Evolutionary conservation across 176 grass and related monocot genomes (phyloP), one percentile per base, ranked within the genome.

Genomic region (Guadua angustifolia): DNA sequence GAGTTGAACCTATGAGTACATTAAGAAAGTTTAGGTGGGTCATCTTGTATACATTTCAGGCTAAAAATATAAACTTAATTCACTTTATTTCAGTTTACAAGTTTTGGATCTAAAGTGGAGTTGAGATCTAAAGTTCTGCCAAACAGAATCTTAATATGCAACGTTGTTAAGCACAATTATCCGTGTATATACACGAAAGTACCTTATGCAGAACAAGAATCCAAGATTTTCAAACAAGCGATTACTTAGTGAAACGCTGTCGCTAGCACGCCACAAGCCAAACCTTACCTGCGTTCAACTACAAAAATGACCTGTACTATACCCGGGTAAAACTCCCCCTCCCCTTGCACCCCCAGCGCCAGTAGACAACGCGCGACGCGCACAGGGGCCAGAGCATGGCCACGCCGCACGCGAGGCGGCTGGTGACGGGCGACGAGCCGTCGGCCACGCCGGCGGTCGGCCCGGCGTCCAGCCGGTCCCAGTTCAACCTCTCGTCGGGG

Each of bases 401-500:
- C 74, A 36, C 68, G 35, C 29, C 58, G 56, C 74, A 64, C 64
- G 36, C 78, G 76, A 80, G 86, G 73, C 76, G 88, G 39, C 84
- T 88, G 12, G 65, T 19, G 19, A 0, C 73, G 16, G 83, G 56
- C 68, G 78, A 71, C 57, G 69, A 26, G 6, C 72, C 82, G 3
- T 58, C 35, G 52, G 53, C 50, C 10, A 69, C 59, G 47, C 77
- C 66, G 12, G 69, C 60, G 44, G 78, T 26, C 61, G 66, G 73
- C 8, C 60, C 63, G 15, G 1, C 65, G 49, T 58, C 75, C 26
- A 82, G 74, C 2, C 33, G 24, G 29, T 6, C 82, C 13, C 86
- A 85, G 68, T 87, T 90, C 88, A 82, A 74, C 88, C 79, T 90
- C 9, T 88, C 83, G 18, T 88, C 90, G 14, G 38, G 70, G 19